Percentiles rank a stretch among this genome's conserved stretches.
Evolutionary conservation across 2,329 filamentous ascomycete genomes (phyloP).

Genomic region (Penicillium hordei): DNA sequence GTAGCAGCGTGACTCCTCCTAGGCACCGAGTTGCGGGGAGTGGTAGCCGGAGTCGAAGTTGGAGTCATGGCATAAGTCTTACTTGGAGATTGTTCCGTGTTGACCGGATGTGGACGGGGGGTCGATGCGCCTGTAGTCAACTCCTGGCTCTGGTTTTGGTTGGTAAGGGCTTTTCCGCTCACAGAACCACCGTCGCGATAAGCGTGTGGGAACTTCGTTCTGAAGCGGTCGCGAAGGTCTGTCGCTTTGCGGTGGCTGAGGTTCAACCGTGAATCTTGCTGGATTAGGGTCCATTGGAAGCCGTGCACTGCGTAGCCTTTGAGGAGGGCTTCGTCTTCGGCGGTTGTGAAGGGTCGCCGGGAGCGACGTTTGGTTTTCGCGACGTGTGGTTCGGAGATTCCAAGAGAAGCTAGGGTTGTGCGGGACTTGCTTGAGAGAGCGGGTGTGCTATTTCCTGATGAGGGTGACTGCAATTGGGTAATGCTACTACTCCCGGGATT

Average conservation of each 20-base stretch:
- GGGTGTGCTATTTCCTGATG: conserved; percentile 27
- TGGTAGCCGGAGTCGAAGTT: conserved; percentile 6
- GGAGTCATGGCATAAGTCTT: conserved; percentile 15
- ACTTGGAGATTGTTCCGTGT: conserved; percentile 5
- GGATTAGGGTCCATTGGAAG: conserved; percentile 60
- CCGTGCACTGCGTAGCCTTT: conserved; percentile 60
- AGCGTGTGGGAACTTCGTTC: conserved; percentile 58
- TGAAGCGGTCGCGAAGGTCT: conserved; percentile 62
- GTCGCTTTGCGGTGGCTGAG: conserved; percentile 55
- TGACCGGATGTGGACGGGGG: conserved; percentile 1
- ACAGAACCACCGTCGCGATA: conserved; percentile 51
- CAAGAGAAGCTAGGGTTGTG: conserved; percentile 42
- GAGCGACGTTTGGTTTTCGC: conserved; percentile 52
- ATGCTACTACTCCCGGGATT: conserved; percentile 14
- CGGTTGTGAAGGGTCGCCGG: conserved; percentile 55
- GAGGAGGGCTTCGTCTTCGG: conserved; percentile 59
- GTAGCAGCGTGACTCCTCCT: conserved; percentile 20
- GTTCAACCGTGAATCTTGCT: conserved; percentile 54
- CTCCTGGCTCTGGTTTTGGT: conserved; percentile 10
- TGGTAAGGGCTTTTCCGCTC: conserved; percentile 31
- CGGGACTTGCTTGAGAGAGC: conserved; percentile 35
- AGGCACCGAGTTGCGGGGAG: conserved; percentile 7
- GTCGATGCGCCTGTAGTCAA: conserved; percentile 8
- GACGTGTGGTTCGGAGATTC: conserved; percentile 51
- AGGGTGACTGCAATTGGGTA: conserved; percentile 16